These are phyloP conservation scores for Annona squamosa DNA, from an alignment of 164 flowering plant species.

Conservation along the genomic window DNA sequence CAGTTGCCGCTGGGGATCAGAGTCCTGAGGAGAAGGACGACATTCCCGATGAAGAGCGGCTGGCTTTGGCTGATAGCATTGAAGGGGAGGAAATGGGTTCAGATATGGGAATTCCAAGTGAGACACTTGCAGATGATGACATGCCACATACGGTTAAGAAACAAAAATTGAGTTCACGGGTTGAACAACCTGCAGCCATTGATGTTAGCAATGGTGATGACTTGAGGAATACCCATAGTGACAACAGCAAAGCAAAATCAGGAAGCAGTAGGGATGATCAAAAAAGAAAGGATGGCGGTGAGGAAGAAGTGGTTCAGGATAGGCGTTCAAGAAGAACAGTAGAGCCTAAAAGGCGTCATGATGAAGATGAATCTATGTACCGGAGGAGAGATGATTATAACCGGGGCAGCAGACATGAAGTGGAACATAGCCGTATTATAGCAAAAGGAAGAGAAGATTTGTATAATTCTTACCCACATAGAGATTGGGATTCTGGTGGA, in stretches of 20 bases:
- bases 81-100: slow-evolving; percentile 39
- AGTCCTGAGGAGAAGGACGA: slow-evolving; percentile 39
- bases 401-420: slow-evolving; percentile 37
- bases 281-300: slow-evolving; percentile 47
- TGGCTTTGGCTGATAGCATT: slow-evolving; percentile 26
- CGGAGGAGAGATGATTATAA: slow-evolving; percentile 42
- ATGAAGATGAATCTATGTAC: slow-evolving; percentile 42
- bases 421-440: slow-evolving; percentile 34
- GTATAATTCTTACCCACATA: slow-evolving; percentile 28
- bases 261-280: slow-evolving; percentile 61
- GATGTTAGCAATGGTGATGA: slow-evolving; percentile 52
- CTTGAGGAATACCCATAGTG: slow-evolving; percentile 61
- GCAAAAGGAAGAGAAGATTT: slow-evolving; percentile 56
- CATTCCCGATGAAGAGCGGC: slow-evolving; percentile 21
- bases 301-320: slow-evolving; percentile 74
- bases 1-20: slow-evolving; percentile 28
- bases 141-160: slow-evolving; percentile 27
- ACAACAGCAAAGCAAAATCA: slow-evolving; percentile 71
- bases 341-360: slow-evolving; percentile 32
- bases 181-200: slow-evolving; percentile 32
- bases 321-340: slow-evolving; percentile 29
- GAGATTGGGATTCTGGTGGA: slow-evolving; percentile 46
- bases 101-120: slow-evolving; percentile 19
- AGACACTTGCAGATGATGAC: slow-evolving; percentile 26
- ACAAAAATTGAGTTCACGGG: slow-evolving; percentile 45